phyloP scores from a whole-genome alignment of 1,139 yeast genomes.

The Candida sp. region DNA sequence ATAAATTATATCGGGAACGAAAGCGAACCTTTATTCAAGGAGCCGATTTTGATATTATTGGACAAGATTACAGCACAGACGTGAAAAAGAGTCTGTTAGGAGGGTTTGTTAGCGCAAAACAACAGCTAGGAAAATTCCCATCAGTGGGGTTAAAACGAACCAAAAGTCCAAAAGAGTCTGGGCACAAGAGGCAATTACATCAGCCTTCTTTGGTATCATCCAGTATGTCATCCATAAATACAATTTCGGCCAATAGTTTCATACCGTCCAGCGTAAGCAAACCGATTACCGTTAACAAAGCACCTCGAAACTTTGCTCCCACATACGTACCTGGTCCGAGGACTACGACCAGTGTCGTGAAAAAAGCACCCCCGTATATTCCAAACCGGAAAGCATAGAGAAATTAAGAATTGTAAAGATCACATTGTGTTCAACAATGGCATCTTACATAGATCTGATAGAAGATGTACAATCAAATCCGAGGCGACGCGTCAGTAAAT shows the following conservation, averaged over 20 bases:
- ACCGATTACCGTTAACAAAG: not conserved
- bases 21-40: conserved; percentile 7
- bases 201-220: too few relatives aligned
- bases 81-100: not conserved
- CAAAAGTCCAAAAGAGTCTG: not conserved
- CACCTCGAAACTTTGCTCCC: not conserved
- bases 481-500: not conserved
- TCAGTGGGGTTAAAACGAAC: conserved; percentile 1
- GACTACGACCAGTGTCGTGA: not conserved
- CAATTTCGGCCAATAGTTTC: not conserved
- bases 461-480: not conserved
- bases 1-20: conserved; percentile 3
- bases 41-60: conserved; percentile 10
- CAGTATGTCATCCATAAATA: not conserved
- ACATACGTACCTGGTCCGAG: conserved; percentile 22
- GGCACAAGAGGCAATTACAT: too few relatives aligned
- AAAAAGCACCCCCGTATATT: conserved; percentile 14
- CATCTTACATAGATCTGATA: not conserved
- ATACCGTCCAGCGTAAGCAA: too few relatives aligned
- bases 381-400: conserved; percentile 8
- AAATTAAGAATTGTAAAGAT: not conserved
- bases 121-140: conserved; percentile 5
- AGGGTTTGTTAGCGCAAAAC: conserved; percentile 11
- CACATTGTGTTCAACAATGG: not conserved
- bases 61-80: not conserved